Evolutionary conservation across 495 filamentous ascomycete genomes (phyloP).

Genomic region (Talaromyces stipitatus): DNA sequence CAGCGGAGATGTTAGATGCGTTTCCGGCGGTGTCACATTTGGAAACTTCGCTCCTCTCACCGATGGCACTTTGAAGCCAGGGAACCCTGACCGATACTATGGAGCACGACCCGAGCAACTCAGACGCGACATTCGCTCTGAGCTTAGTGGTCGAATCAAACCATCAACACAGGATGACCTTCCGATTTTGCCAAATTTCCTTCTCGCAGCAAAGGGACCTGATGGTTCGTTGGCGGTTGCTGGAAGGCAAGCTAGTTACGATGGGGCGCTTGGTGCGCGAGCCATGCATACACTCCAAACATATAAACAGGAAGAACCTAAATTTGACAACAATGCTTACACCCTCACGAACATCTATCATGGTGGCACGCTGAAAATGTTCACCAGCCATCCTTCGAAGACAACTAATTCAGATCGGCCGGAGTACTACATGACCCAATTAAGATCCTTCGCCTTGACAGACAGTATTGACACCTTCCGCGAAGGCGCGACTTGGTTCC

Average conservation of each 20-base stretch:
- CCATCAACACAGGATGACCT: conserved; percentile 8
- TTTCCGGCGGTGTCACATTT: conserved; percentile 11
- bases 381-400: conserved; percentile 9
- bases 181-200: conserved; percentile 36
- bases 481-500: neutral
- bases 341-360: conserved; percentile 24
- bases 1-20: conserved; percentile 6
- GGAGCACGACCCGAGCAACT: neutral
- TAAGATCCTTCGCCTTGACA: neutral
- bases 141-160: neutral
- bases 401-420: neutral
- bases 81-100: neutral
- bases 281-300: conserved; percentile 37
- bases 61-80: neutral
- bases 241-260: conserved; percentile 29
- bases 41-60: neutral
- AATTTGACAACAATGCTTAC: conserved; percentile 35
- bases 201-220: conserved; percentile 29
- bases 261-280: conserved; percentile 38
- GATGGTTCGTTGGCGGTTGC: conserved; percentile 20
- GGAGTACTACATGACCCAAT: conserved; percentile 1
- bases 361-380: conserved; percentile 9
- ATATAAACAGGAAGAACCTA: conserved; percentile 24
- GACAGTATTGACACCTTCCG: neutral
- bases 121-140: neutral